Conservation (phyloP, 2,329 filamentous ascomycete species). For the Cryphonectria carpinicola region DNA sequence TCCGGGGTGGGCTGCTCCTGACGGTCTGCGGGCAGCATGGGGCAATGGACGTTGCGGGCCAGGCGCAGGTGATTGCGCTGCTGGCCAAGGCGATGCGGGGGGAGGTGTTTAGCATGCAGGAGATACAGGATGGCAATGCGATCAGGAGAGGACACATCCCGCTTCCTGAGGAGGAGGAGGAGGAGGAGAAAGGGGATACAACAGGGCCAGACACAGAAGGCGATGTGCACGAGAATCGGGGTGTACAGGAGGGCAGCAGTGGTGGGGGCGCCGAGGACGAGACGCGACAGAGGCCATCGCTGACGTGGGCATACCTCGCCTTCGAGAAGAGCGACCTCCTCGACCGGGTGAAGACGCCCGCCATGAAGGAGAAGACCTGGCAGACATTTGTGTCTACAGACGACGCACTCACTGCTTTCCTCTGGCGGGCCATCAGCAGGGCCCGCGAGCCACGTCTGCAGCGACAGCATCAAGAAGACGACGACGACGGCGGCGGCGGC, state of each 20-base stretch:
- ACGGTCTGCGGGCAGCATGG: conserved; percentile 53
- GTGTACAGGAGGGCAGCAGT: too few relatives aligned
- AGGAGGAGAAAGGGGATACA: conserved; percentile 34
- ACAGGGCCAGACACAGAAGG: conserved; percentile 37
- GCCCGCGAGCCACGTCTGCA: conserved; percentile 44
- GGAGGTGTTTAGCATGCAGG: conserved; percentile 50
- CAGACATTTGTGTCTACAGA: conserved; percentile 54
- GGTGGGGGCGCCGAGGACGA: neutral
- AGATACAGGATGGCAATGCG: conserved; percentile 48
- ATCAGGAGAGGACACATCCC: conserved; percentile 34
- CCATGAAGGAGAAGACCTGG: conserved; percentile 34
- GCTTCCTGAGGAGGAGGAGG: conserved; percentile 20
- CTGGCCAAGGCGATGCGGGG: conserved; percentile 53
- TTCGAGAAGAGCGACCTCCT: conserved; percentile 45
- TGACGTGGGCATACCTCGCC: conserved; percentile 48
- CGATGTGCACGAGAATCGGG: neutral
- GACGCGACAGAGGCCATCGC: conserved; percentile 27
- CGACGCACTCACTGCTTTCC: conserved; percentile 54
- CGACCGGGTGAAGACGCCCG: conserved; percentile 44
- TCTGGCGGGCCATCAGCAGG: conserved; percentile 51
- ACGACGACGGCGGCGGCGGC: neutral
- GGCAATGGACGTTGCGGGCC: conserved; percentile 55
- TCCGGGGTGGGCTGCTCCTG: conserved; percentile 53
- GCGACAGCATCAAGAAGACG: neutral
- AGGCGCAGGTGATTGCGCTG: conserved; percentile 49